Evolutionary conservation across 1,284 basidiomycete genomes (phyloP), one percentile per base, ranked within the genome.

Genomic region (Papiliotrema flavescens): DNA sequence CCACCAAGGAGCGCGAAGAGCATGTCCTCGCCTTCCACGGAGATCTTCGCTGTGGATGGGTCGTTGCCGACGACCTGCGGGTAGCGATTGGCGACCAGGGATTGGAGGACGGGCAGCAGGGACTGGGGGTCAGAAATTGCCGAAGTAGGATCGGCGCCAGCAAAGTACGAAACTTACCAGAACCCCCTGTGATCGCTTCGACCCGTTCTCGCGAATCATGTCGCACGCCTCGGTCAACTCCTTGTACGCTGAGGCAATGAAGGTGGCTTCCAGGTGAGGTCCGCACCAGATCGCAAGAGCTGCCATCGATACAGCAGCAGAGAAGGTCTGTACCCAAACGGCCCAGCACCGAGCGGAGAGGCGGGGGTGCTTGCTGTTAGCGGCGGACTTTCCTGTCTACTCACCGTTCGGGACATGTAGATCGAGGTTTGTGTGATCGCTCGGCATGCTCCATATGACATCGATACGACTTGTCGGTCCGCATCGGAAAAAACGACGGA

Each of bases 321-420:
- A 65, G 57, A 74, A 74, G 9, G 70, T 61, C 56, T 74, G 71
- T 0, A 70, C 65, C 73, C 73, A 74, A 2, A 65, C 64, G 14
- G 62, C 62, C 69, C 71, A 73, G 11, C 55, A 55, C 35, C 70
- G 61, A 17, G 64, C 67, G 19, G 69, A 62, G 3, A 74, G 45
- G 14, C 63, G 61, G 2, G 72, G 69, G 47, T 71, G 68, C 51
- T 61, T 20, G 24, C 40, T 17, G 20, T 42, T 19, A 53, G 37
- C 17, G 49, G 13, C 23, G 9, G 17, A 43, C 6, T 15, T 32
- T 32, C 28, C 11, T 32, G 28, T 5, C 28, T 5, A 55, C 61
- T 50, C 39, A 63, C 61, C 23, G 59, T 66, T 23, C 65, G 60
- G 4, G 63, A 57, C 47, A 70, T 61, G 53, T 65, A 72, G 34